phyloP scores from a whole-genome alignment of 2,329 filamentous ascomycete genomes.

The Botrytis galanthina region DNA sequence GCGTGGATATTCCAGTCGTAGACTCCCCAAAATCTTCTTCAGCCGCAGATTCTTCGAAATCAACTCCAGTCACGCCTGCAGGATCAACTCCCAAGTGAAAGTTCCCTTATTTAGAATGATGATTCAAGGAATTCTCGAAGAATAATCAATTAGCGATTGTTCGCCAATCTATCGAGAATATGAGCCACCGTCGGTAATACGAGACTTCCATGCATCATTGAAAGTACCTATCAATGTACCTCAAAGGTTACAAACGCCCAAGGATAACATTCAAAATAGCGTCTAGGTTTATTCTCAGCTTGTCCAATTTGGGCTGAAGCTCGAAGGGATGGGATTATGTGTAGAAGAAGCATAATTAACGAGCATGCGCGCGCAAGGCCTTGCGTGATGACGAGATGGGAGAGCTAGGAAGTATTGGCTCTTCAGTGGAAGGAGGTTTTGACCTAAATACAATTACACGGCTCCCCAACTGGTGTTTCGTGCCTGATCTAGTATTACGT shows the following conservation, averaged over 20 bases:
- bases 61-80: constrained; percentile 25
- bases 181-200: neutral
- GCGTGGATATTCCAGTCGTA: constrained; percentile 24
- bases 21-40: constrained; percentile 23
- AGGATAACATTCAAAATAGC: neutral
- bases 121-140: neutral
- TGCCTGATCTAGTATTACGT: neutral
- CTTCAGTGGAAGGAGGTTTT: neutral
- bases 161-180: neutral
- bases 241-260: neutral
- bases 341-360: neutral
- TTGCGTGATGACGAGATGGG: neutral
- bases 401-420: neutral
- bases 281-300: neutral
- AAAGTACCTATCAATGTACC: neutral
- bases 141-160: neutral
- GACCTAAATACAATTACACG: neutral
- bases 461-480: too few species aligned
- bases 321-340: neutral
- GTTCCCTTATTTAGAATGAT: neutral
- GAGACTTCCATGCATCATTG: neutral
- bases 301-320: neutral
- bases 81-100: constrained; percentile 33
- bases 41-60: constrained; percentile 11
- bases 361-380: neutral